A percentile compares a stretch with the other conserved stretches of the same genome.
Evolutionary conservation across 2,329 filamentous ascomycete species (phyloP).

Genomic region (Apiospora sp.): DNA sequence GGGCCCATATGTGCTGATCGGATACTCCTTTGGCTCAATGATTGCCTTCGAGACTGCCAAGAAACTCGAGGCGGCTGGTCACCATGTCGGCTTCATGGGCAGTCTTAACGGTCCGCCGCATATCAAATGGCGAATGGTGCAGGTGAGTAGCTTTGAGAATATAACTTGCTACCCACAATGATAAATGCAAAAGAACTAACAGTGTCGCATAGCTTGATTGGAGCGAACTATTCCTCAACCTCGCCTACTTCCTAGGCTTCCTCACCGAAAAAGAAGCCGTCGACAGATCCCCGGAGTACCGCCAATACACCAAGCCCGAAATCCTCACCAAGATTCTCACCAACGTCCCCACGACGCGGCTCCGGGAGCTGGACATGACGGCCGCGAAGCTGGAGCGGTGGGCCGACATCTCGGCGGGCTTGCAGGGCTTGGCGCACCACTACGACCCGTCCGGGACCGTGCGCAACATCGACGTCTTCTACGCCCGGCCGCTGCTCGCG

Average conservation of each 20-base stretch:
- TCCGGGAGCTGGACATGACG: conserved; percentile 38
- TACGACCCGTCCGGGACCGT: conserved; percentile 49
- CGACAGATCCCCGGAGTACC: conserved; percentile 31
- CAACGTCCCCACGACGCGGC: conserved; percentile 29
- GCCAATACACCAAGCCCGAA: conserved; percentile 29
- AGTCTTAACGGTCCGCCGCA: conserved; percentile 52
- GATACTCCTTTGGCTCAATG: conserved; percentile 55
- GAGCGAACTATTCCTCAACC: conserved; percentile 43
- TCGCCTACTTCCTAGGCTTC: conserved; percentile 45
- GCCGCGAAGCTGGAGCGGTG: conserved; percentile 38
- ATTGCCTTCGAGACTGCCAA: conserved; percentile 55
- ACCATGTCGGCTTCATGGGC: conserved; percentile 49
- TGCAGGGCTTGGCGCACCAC: conserved; percentile 43
- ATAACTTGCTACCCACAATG: neutral
- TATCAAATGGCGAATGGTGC: conserved; percentile 47
- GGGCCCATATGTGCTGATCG: conserved; percentile 55
- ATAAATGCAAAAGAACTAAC: neutral
- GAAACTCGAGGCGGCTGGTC: conserved; percentile 45
- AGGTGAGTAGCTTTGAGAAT: neutral
- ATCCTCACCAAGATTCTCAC: conserved; percentile 35
- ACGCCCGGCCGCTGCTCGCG: conserved; percentile 40
- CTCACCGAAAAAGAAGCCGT: conserved; percentile 40
- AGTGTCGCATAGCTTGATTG: conserved; percentile 39
- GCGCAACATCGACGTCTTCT: conserved; percentile 48
- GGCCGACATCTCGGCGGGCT: conserved; percentile 39